These are phyloP conservation scores for Phlebiopsis gigantea DNA, from an alignment of 768 basidiomycete genomes.

Conservation along the genomic window DNA sequence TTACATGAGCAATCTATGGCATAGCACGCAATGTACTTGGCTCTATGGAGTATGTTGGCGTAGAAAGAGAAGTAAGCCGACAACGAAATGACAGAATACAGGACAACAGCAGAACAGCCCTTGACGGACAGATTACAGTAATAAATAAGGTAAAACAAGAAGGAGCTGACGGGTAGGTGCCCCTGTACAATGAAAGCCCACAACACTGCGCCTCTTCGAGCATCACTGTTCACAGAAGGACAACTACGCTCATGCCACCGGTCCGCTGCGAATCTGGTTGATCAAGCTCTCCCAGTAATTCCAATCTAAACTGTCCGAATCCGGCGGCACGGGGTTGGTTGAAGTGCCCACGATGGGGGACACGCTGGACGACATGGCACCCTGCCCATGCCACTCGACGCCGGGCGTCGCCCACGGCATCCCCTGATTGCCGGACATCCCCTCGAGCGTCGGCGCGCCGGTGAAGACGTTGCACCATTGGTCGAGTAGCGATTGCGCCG, in stretches of 20 bases:
- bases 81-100: not conserved
- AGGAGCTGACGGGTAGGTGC: not conserved
- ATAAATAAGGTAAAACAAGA: not conserved
- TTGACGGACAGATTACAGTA: not conserved
- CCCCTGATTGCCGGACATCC: conserved; percentile 21
- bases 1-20: not conserved
- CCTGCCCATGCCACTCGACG: conserved; percentile 57
- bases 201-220: not conserved
- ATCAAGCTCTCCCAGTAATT: conserved; percentile 79
- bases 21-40: not conserved
- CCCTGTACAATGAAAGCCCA: too few relatives aligned
- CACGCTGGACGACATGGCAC: conserved; percentile 25
- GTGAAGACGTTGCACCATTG: conserved; percentile 84
- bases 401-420: conserved; percentile 60
- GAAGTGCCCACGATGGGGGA: conserved; percentile 29
- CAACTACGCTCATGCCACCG: conserved; percentile 16
- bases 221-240: not conserved
- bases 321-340: conserved; percentile 36
- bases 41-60: not conserved
- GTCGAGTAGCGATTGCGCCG: conserved; percentile 74
- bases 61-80: not conserved
- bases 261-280: conserved; percentile 40
- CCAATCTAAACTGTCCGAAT: conserved; percentile 65
- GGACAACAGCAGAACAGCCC: not conserved
- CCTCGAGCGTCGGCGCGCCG: conserved; percentile 46